A percentile compares a stretch with the other conserved stretches of the same genome.
These are phyloP conservation scores for Penicillium vulpinum DNA, from an alignment of 2,329 filamentous ascomycete species.

Conservation along the genomic window DNA sequence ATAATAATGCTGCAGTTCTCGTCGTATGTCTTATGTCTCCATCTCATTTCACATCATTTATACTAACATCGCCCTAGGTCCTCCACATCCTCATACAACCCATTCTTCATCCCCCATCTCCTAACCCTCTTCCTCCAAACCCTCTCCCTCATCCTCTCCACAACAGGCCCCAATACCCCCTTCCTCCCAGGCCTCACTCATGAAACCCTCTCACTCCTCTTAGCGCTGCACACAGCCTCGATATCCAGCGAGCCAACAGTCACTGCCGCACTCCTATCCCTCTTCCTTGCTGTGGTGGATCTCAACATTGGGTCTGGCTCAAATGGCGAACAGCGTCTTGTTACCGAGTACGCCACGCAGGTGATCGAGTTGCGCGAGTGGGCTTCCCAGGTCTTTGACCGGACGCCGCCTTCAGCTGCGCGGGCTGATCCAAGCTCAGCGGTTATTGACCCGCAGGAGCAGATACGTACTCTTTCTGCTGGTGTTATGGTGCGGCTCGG, in stretches of 20 bases:
- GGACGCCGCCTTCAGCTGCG: conserved; percentile 50
- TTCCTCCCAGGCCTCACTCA: conserved; percentile 76
- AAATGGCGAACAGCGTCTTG: conserved; percentile 65
- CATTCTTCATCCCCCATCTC: conserved; percentile 72
- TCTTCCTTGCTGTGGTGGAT: conserved; percentile 76
- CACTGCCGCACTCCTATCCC: conserved; percentile 73
- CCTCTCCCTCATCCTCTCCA: conserved; percentile 76
- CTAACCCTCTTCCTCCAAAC: conserved; percentile 83
- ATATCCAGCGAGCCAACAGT: conserved; percentile 65
- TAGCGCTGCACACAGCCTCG: conserved; percentile 60
- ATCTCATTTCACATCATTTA: background rate
- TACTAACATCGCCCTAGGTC: conserved; percentile 27
- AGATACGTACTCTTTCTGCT: conserved; percentile 63
- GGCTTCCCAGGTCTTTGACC: conserved; percentile 74
- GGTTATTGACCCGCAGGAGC: conserved; percentile 48
- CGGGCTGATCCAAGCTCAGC: conserved; percentile 60
- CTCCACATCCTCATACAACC: conserved; percentile 49
- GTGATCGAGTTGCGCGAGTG: conserved; percentile 86
- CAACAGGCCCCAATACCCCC: conserved; percentile 76
- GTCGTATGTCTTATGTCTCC: conserved; percentile 36
- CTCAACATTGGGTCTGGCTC: conserved; percentile 60
- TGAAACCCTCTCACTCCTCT: conserved; percentile 80
- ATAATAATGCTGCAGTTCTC: conserved; percentile 59
- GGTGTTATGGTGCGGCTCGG: conserved; percentile 76
- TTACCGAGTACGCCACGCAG: conserved; percentile 71